Evolutionary conservation across 192 early-diverging fungal genomes (phyloP).

Genomic region (Phycomyces blakesleeanus): DNA sequence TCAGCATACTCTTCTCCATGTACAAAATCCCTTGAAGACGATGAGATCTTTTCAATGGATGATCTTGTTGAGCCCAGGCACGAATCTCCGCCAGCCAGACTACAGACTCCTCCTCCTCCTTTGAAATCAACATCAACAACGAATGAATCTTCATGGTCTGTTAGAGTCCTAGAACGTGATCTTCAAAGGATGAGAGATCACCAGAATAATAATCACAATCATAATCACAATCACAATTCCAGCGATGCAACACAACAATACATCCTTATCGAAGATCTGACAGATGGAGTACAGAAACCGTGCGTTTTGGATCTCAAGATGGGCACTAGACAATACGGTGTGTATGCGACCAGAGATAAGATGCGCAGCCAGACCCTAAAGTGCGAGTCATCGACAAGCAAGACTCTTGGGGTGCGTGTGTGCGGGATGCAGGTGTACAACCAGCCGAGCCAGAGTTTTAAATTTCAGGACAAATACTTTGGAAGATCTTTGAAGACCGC

Average conservation of each 20-base stretch:
- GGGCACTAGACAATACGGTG: conserved; percentile 95
- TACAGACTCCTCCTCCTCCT: too few relatives aligned
- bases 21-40: background rate
- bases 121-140: too few relatives aligned
- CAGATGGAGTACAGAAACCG: conserved; percentile 80
- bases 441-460: conserved; percentile 59
- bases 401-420: conserved; percentile 87
- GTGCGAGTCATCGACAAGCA: conserved; percentile 89
- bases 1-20: background rate
- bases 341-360: conserved; percentile 82
- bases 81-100: too few relatives aligned
- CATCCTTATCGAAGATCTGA: conserved; percentile 90
- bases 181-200: background rate
- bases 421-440: conserved; percentile 99
- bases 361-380: conserved; percentile 85
- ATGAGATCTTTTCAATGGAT: conserved; percentile 13
- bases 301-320: conserved; percentile 98
- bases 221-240: conserved; percentile 37
- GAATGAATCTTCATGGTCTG: too few relatives aligned
- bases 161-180: conserved; percentile 8
- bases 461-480: conserved; percentile 95
- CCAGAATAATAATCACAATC: background rate
- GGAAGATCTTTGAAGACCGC: conserved; percentile 82
- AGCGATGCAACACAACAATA: conserved; percentile 62
- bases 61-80: conserved; percentile 5